These are phyloP conservation scores for Globisporangium sylvaticum DNA, from an alignment of 352 stramenopile species.

Conservation along the genomic window DNA sequence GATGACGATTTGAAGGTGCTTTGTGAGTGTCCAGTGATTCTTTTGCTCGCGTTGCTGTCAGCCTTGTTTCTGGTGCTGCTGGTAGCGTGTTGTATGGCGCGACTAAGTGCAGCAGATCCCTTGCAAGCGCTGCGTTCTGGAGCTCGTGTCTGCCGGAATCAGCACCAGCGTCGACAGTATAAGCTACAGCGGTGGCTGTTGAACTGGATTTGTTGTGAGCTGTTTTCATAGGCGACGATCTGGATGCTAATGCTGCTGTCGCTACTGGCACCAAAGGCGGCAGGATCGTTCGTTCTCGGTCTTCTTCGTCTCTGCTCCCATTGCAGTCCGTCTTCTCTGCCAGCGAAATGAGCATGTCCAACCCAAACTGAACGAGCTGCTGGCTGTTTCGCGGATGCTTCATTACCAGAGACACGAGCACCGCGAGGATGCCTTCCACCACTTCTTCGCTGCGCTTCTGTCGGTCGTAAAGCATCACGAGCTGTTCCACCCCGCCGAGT, in stretches of 20 bases:
- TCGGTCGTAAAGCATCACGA: slow-evolving; percentile 45
- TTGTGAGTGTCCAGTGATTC: too few relatives aligned
- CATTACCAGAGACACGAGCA: slow-evolving; percentile 47
- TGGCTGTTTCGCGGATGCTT: slow-evolving; percentile 59
- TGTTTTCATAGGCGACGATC: slow-evolving; percentile 1
- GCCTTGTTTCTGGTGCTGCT: slow-evolving; percentile 4
- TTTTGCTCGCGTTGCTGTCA: too few relatives aligned
- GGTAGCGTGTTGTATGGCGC: slow-evolving; percentile 38
- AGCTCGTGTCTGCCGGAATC: slow-evolving; percentile 16
- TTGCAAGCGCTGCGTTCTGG: slow-evolving; percentile 47
- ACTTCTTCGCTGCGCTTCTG: slow-evolving; percentile 43
- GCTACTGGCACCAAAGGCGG: slow-evolving; percentile 7
- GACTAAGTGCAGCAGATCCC: slow-evolving; percentile 58
- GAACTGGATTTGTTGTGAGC: not conserved
- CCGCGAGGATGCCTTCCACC: slow-evolving; percentile 56
- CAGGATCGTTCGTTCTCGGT: slow-evolving; percentile 19
- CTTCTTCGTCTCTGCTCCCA: slow-evolving; percentile 16
- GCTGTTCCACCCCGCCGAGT: slow-evolving; percentile 39
- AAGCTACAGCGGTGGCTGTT: not conserved
- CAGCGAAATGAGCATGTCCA: slow-evolving; percentile 57
- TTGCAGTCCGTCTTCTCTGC: slow-evolving; percentile 26
- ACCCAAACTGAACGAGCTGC: slow-evolving; percentile 52
- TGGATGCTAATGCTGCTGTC: slow-evolving; percentile 1
- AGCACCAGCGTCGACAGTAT: too few relatives aligned
- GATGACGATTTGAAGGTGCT: not conserved